Evolutionary conservation across 2,329 filamentous ascomycete genomes (phyloP).

Genomic region (Thielaviopsis ethacetica): DNA sequence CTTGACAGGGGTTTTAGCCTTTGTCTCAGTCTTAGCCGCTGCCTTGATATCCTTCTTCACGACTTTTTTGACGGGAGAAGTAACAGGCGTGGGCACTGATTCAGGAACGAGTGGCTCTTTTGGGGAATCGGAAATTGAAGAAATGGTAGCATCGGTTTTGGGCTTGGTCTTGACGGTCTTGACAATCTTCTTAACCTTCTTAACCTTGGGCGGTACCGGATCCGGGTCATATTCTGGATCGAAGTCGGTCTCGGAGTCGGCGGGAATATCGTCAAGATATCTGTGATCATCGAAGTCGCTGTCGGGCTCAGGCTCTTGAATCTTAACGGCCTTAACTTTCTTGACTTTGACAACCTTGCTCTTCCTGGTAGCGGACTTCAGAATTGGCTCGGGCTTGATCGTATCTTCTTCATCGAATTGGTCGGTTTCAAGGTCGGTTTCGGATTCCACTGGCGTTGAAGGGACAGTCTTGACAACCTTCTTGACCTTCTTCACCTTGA

Average conservation of each 20-base stretch:
- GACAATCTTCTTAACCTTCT: conserved; percentile 9
- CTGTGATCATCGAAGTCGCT: background rate
- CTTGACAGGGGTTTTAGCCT: conserved; percentile 4
- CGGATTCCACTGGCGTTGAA: conserved; percentile 15
- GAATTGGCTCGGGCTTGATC: background rate
- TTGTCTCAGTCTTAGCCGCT: background rate
- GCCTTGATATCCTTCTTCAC: background rate
- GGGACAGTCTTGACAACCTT: conserved; percentile 9
- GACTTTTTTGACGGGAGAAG: background rate
- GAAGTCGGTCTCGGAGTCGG: conserved; percentile 2
- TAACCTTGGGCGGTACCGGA: conserved; percentile 12
- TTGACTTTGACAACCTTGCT: conserved; percentile 2
- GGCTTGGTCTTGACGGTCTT: conserved; percentile 13
- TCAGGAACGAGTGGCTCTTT: conserved; percentile 5
- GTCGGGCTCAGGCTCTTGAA: conserved; percentile 1
- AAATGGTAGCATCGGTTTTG: conserved; percentile 9
- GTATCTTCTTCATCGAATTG: conserved; percentile 1
- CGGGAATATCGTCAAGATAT: background rate
- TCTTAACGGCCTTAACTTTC: conserved; percentile 2
- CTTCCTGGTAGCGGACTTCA: background rate
- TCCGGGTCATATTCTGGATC: conserved; percentile 13
- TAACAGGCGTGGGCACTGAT: background rate
- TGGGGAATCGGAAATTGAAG: conserved; percentile 9
- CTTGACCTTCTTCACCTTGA: too few relatives aligned
- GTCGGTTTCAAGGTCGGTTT: conserved; percentile 14